A percentile compares a stretch with the other conserved stretches of the same genome.
These are phyloP conservation scores for Mycena kentingensis DNA, from an alignment of 768 basidiomycete genomes.

Conservation along the genomic window DNA sequence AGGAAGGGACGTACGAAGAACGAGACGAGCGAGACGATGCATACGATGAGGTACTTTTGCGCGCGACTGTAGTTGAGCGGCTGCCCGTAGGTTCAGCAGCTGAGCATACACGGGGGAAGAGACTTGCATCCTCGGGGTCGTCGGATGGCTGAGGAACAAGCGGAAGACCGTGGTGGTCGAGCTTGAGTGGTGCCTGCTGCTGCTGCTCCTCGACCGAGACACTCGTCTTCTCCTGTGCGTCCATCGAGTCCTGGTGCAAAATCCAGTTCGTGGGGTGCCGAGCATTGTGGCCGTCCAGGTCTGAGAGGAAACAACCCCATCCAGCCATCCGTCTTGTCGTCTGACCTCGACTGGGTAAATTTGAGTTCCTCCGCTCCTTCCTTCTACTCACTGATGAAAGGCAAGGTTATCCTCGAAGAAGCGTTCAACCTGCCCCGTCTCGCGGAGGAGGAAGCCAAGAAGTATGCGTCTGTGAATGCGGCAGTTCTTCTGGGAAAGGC, in stretches of 20 bases:
- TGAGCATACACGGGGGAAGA: not conserved
- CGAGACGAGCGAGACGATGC: constrained; percentile 20
- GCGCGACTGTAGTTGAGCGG: constrained; percentile 28
- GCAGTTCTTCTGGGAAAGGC: constrained; percentile 17
- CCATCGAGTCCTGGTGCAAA: too few species aligned
- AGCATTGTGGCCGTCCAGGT: not conserved
- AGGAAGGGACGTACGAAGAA: constrained; percentile 15
- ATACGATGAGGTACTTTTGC: constrained; percentile 21
- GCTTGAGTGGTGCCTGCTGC: constrained; percentile 25
- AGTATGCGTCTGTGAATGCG: constrained; percentile 16
- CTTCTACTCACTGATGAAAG: constrained; percentile 11
- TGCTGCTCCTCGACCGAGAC: constrained; percentile 1
- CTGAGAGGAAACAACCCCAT: not conserved
- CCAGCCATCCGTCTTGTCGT: too few species aligned
- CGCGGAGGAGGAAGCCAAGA: constrained; percentile 16
- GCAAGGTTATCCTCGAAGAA: constrained; percentile 26
- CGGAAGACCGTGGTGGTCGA: constrained; percentile 25
- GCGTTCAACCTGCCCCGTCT: constrained; percentile 22
- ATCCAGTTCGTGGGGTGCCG: too few species aligned
- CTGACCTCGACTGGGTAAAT: not conserved
- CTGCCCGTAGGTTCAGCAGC: not conserved
- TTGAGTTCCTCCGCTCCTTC: not conserved
- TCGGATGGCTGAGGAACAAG: constrained; percentile 32
- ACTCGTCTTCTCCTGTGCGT: constrained; percentile 12
- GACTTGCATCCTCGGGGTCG: constrained; percentile 25